These are phyloP conservation scores for Boletus patriciae DNA, from an alignment of 768 basidiomycete genomes.

Conservation along the genomic window DNA sequence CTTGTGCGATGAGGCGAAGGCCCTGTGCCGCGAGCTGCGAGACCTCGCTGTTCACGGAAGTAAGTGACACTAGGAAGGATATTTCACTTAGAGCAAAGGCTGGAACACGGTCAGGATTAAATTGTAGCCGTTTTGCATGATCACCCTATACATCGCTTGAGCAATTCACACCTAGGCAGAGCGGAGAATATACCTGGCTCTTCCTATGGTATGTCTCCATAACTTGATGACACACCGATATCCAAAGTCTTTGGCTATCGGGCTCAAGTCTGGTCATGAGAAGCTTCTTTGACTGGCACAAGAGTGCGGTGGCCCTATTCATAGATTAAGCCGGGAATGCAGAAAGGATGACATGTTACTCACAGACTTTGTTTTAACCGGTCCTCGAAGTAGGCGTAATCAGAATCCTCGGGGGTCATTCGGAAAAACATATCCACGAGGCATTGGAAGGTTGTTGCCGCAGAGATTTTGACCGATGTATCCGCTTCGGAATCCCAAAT, in stretches of 20 bases:
- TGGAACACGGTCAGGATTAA: constrained; percentile 51
- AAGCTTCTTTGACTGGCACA: constrained; percentile 57
- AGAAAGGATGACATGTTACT: constrained; percentile 20
- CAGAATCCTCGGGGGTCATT: constrained; percentile 40
- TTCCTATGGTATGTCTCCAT: constrained; percentile 55
- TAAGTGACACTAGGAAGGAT: constrained; percentile 66
- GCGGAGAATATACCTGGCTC: constrained; percentile 41
- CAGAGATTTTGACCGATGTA: constrained; percentile 62
- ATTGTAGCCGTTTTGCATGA: constrained; percentile 51
- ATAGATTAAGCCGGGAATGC: background rate
- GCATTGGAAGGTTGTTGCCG: constrained; percentile 49
- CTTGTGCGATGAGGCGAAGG: constrained; percentile 64
- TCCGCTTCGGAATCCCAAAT: constrained; percentile 67
- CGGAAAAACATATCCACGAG: constrained; percentile 46
- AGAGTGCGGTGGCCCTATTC: constrained; percentile 25
- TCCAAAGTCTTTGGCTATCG: constrained; percentile 68
- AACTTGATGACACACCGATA: constrained; percentile 58
- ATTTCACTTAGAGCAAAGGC: constrained; percentile 72
- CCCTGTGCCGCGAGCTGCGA: constrained; percentile 68
- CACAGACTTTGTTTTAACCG: constrained; percentile 53
- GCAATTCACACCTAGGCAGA: background rate
- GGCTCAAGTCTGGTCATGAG: constrained; percentile 58
- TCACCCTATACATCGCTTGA: constrained; percentile 34
- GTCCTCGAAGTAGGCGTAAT: constrained; percentile 37
- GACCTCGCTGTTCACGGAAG: constrained; percentile 65